phyloP scores from a whole-genome alignment of 768 basidiomycete genomes.

The Termitomyces sp. region DNA sequence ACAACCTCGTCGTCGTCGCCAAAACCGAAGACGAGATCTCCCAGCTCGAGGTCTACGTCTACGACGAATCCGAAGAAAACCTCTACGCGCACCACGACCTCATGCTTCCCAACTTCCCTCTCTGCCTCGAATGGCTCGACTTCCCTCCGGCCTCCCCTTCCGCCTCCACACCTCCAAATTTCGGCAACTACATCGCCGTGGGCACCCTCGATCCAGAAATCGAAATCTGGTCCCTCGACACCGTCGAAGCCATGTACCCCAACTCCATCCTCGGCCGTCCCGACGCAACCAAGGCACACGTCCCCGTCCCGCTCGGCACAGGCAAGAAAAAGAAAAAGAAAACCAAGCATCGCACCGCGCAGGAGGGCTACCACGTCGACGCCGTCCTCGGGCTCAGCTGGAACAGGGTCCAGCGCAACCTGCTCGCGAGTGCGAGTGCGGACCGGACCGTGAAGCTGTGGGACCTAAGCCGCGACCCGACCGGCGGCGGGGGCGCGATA shows the following conservation, averaged over 20 bases:
- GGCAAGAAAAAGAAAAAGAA: slow-evolving; percentile 97
- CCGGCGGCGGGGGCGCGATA: slow-evolving; percentile 56
- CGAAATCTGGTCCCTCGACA: slow-evolving; percentile 96
- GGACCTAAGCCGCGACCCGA: slow-evolving; percentile 78
- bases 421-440: slow-evolving; percentile 88
- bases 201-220: slow-evolving; percentile 97
- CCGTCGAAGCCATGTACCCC: slow-evolving; percentile 92
- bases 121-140: slow-evolving; percentile 99
- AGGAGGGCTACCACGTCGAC: slow-evolving; percentile 80
- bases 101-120: slow-evolving; percentile 95
- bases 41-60: slow-evolving; percentile 93
- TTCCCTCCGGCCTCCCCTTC: slow-evolving; percentile 70
- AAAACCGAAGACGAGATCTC: slow-evolving; percentile 98
- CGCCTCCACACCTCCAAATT: slow-evolving; percentile 26
- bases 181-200: slow-evolving; percentile 92
- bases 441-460: slow-evolving; percentile 96
- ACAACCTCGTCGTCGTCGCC: slow-evolving; percentile 88
- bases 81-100: slow-evolving; percentile 97
- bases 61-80: slow-evolving; percentile 87
- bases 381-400: slow-evolving; percentile 91
- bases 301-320: slow-evolving; percentile 77
- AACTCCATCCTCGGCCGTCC: slow-evolving; percentile 87
- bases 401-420: slow-evolving; percentile 85
- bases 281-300: slow-evolving; percentile 73
- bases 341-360: slow-evolving; percentile 54